Base-by-base conservation (phyloP, 2,329 filamentous ascomycete genomes). In the Ophiostoma triangulosporum region DNA sequence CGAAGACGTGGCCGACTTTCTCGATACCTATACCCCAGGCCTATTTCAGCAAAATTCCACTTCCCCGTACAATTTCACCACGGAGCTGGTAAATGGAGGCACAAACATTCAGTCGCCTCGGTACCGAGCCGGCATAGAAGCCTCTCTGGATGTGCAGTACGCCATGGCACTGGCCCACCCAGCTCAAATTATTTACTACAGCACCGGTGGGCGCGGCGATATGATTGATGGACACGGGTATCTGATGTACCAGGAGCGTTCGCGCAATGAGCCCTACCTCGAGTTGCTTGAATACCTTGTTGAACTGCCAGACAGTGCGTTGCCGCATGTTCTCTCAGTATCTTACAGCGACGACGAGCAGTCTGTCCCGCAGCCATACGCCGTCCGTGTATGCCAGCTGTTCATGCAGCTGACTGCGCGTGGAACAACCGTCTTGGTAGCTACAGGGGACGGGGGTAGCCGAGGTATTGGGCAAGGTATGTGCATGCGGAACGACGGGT, bases 271-370 rank as follows among this genome's bases (percentile, higher is more conserved):
- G 63, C 78, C 78, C 0, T 81, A 77, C 57, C 64, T 81, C 4
- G 71, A 74, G 35, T 74, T 77, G 58, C 65, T 80, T 14, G 66
- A 76, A 53, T 70, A 73, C 56, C 64, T 81, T 7, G 66, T 80
- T 1, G 63, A 59, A 22, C 67, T 70, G 56, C 62, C 66, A 1
- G 70, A 74, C 48, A 62, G 65, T 14, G 62, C 70, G 20, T 61
- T 80, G 12, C 78, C 79, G 1, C 75, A 77, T 51, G 73, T 81
- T 2, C 68, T 82, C 12, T 75, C 74, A 48, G 72, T 78, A 20
- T 78, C 75, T 14, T 82, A 81, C 61, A 75, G 72, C 14, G 77
- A 81, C 58, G 73, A 80, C 57, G 78, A 81, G 64, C 68, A 76
- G 49, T 70, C 71, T 0, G 74, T 81, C 0, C 77, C 77, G 3